phyloP scores from a whole-genome alignment of 2,329 filamentous ascomycete species.

The Pseudogymnoascus sp. region DNA sequence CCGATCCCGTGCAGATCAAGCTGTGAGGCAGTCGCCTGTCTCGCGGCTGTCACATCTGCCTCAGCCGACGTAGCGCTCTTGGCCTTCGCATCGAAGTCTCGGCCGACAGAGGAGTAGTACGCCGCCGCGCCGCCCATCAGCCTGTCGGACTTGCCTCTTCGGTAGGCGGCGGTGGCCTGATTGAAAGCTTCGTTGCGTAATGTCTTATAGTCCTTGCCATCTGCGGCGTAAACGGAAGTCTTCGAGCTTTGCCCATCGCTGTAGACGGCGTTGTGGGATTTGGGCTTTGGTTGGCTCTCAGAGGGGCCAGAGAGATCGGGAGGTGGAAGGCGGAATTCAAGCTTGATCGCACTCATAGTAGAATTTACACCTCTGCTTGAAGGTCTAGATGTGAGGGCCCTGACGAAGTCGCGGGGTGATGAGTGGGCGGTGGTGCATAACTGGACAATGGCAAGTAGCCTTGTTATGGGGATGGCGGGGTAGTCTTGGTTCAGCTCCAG shows the following conservation, averaged over 20 bases:
- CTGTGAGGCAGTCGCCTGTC: slow-evolving; percentile 50
- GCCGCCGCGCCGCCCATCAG: slow-evolving; percentile 68
- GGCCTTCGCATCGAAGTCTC: slow-evolving; percentile 51
- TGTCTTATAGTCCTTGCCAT: slow-evolving; percentile 7
- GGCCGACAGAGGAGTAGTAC: slow-evolving; percentile 65
- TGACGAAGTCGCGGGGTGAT: slow-evolving; percentile 52
- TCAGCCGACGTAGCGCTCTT: slow-evolving; percentile 53
- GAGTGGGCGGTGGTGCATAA: slow-evolving; percentile 49
- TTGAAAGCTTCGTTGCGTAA: slow-evolving; percentile 37
- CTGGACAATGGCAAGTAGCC: slow-evolving; percentile 44
- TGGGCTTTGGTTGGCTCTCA: background rate
- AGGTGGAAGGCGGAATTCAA: slow-evolving; percentile 25
- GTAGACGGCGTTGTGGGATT: slow-evolving; percentile 12
- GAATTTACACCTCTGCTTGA: slow-evolving; percentile 10
- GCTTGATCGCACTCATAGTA: slow-evolving; percentile 16
- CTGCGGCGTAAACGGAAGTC: background rate
- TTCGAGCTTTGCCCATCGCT: background rate
- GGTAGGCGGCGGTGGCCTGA: slow-evolving; percentile 50
- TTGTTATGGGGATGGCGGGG: slow-evolving; percentile 38
- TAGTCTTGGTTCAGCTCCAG: slow-evolving; percentile 47
- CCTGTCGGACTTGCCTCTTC: slow-evolving; percentile 58
- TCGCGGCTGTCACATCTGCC: slow-evolving; percentile 61
- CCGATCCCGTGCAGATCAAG: slow-evolving; percentile 80
- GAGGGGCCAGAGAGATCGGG: slow-evolving; percentile 1
- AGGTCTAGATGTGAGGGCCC: slow-evolving; percentile 35